Evolutionary conservation across 129 eudicot genomes (phyloP).

Genomic region (Lactuca sativa): DNA sequence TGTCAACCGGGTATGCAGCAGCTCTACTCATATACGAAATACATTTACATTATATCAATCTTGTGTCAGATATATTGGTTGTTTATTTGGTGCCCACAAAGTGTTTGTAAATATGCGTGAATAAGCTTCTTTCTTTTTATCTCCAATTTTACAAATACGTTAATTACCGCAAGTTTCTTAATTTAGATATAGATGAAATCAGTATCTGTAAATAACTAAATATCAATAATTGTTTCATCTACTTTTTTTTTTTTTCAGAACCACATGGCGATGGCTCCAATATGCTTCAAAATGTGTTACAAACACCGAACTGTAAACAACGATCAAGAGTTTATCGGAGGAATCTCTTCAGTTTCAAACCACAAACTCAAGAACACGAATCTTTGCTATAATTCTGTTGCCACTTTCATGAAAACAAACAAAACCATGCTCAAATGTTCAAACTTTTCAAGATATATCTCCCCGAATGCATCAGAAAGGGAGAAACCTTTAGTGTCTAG

Average conservation of each 20-base stretch:
- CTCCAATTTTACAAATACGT: background rate
- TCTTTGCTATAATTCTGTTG: slow-evolving; percentile 16
- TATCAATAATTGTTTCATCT: background rate
- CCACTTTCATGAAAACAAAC: slow-evolving; percentile 8
- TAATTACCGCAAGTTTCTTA: background rate
- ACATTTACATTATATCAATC: background rate
- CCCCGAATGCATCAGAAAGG: slow-evolving; percentile 27
- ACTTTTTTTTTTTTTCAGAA: slow-evolving; percentile 25
- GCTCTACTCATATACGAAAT: background rate
- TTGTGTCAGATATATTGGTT: background rate
- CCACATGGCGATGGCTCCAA: slow-evolving; percentile 52
- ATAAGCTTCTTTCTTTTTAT: background rate
- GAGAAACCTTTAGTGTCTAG: slow-evolving; percentile 34
- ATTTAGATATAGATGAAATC: background rate
- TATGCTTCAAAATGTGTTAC: slow-evolving; percentile 39
- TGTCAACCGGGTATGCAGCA: slow-evolving; percentile 19
- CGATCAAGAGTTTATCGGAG: slow-evolving; percentile 13
- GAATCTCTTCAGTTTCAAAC: slow-evolving; percentile 15
- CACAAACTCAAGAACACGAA: slow-evolving; percentile 8
- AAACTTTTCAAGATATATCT: slow-evolving; percentile 24
- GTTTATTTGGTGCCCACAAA: slow-evolving; percentile 13
- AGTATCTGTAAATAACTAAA: background rate
- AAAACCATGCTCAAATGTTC: slow-evolving; percentile 23
- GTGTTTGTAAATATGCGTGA: slow-evolving; percentile 26
- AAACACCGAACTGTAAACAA: slow-evolving; percentile 30